Evolutionary conservation across 768 basidiomycete species (phyloP).

Genomic region (Boletellus sp.): DNA sequence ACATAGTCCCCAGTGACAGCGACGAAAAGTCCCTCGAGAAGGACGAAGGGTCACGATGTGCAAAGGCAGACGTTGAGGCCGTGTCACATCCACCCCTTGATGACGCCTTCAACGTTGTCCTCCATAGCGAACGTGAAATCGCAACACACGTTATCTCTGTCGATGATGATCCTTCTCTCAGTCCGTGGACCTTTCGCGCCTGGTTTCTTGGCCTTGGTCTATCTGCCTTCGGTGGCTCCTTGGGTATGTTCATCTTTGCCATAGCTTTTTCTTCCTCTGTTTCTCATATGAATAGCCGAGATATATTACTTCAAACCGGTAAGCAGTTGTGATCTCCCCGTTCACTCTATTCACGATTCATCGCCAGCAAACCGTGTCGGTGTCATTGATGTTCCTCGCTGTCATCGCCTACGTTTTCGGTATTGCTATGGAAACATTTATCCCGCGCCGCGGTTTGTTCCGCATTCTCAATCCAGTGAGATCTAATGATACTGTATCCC

Average conservation of each 20-base stretch:
- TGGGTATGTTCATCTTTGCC: conserved; percentile 33
- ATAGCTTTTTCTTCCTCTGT: not conserved
- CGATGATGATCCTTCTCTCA: conserved; percentile 20
- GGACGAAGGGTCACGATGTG: conserved; percentile 13
- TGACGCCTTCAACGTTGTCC: conserved; percentile 16
- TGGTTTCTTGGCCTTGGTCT: conserved; percentile 54
- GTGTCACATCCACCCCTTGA: conserved; percentile 1
- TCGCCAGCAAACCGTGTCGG: conserved; percentile 46
- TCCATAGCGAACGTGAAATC: conserved; percentile 44
- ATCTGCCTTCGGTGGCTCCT: conserved; percentile 48
- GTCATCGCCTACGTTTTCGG: conserved; percentile 50
- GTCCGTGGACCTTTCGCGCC: conserved; percentile 39
- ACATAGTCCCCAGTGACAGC: not conserved
- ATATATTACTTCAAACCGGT: conserved; percentile 63
- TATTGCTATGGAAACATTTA: conserved; percentile 40
- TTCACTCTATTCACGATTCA: not conserved
- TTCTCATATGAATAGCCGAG: conserved; percentile 36
- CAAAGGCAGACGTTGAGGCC: conserved; percentile 33
- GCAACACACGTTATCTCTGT: conserved; percentile 38
- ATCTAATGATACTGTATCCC: not conserved
- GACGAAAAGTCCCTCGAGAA: conserved; percentile 7
- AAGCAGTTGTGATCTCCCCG: not conserved
- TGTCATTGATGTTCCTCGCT: conserved; percentile 53
- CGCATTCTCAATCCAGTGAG: conserved; percentile 41
- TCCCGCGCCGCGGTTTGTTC: conserved; percentile 45